Conservation (phyloP, 768 basidiomycete species). For the Tylopilus vinaceipallidus region DNA sequence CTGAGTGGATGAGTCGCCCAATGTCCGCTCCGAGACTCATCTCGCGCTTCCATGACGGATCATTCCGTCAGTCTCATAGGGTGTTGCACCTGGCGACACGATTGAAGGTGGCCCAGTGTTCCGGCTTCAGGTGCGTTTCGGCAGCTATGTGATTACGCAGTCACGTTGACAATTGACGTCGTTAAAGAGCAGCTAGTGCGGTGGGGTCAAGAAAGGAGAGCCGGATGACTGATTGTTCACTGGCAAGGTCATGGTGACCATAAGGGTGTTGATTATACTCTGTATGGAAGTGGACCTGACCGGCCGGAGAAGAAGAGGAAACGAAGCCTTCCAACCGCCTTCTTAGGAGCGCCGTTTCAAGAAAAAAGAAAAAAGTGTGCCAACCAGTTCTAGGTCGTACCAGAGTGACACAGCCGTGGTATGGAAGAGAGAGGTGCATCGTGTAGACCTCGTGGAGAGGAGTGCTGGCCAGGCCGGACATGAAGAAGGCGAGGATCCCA, state of each 20-base stretch:
- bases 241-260: too few relatives aligned
- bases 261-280: too few relatives aligned
- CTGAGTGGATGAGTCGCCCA: neutral
- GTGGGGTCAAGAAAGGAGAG: neutral
- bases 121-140: neutral
- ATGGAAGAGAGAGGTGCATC: slow-evolving; percentile 5
- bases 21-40: neutral
- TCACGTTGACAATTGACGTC: neutral
- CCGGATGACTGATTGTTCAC: too few relatives aligned
- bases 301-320: neutral
- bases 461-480: slow-evolving; percentile 15
- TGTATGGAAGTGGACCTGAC: neutral
- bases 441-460: slow-evolving; percentile 18
- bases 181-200: neutral
- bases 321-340: neutral
- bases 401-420: neutral
- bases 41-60: slow-evolving; percentile 2
- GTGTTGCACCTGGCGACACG: neutral
- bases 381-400: neutral
- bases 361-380: neutral
- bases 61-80: neutral
- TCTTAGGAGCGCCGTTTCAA: neutral
- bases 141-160: neutral
- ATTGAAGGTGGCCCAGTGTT: neutral
- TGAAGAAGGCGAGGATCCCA: slow-evolving; percentile 15